These are phyloP conservation scores for Cercophora newfieldiana DNA, from an alignment of 495 filamentous ascomycete species.

Conservation along the genomic window DNA sequence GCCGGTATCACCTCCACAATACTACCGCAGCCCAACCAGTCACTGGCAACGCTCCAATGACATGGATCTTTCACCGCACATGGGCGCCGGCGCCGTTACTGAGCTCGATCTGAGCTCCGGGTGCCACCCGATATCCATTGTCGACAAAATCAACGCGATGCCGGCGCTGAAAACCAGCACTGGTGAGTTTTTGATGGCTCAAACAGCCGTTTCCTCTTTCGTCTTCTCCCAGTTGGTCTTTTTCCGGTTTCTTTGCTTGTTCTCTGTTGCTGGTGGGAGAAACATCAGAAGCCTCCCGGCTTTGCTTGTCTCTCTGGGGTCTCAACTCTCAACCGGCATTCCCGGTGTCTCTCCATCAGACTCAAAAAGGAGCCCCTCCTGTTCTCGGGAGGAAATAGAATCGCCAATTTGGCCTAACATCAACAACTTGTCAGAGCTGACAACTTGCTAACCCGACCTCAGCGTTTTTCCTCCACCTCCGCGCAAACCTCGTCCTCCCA, in stretches of 20 bases:
- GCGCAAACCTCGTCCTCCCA: constrained; percentile 56
- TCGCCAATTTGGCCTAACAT: too few relatives aligned
- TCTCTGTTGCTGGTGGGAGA: background rate
- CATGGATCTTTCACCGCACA: constrained; percentile 35
- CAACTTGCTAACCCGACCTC: constrained; percentile 10
- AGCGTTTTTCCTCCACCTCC: constrained; percentile 60
- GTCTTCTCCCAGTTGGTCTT: constrained; percentile 17
- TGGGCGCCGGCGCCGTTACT: constrained; percentile 35
- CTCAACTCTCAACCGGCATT: too few relatives aligned
- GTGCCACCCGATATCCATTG: constrained; percentile 41
- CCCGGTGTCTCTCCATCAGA: too few relatives aligned
- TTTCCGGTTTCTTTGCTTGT: constrained; percentile 3
- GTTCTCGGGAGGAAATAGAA: too few relatives aligned
- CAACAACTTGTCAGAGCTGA: background rate
- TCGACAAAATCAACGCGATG: constrained; percentile 49
- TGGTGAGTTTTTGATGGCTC: constrained; percentile 50
- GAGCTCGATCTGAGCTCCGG: constrained; percentile 48
- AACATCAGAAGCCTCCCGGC: too few relatives aligned
- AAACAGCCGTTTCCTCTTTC: too few relatives aligned
- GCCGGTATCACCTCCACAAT: constrained; percentile 12
- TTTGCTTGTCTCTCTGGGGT: too few relatives aligned
- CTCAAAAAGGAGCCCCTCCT: too few relatives aligned
- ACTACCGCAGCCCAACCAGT: background rate
- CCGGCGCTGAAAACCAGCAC: constrained; percentile 52
- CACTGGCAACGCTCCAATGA: constrained; percentile 28